Conservation (phyloP, 495 filamentous ascomycete genomes). For the Hyaloscypha variabilis region DNA sequence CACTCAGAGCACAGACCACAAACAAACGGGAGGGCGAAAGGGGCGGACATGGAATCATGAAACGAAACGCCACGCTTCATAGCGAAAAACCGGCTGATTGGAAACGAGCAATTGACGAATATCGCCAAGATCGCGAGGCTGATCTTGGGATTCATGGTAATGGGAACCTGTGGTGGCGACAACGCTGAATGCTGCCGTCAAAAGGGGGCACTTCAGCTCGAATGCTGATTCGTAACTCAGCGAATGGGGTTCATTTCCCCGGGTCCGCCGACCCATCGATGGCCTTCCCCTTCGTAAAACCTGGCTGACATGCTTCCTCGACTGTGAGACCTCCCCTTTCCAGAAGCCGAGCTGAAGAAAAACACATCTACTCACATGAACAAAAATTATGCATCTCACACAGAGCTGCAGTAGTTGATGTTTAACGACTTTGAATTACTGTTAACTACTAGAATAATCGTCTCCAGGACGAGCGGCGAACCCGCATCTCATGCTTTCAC, state of each 20-base stretch:
- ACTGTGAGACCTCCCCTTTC: slow-evolving; percentile 9
- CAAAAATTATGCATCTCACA: not conserved
- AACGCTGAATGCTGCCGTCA: not conserved
- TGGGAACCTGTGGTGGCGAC: not conserved
- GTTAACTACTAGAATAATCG: slow-evolving; percentile 30
- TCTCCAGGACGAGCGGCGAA: slow-evolving; percentile 18
- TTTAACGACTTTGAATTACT: slow-evolving; percentile 29
- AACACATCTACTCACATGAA: slow-evolving; percentile 2
- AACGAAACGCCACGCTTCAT: not conserved
- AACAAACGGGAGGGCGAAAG: not conserved
- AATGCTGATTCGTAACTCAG: not conserved
- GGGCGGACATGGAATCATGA: not conserved
- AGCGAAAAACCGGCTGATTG: not conserved
- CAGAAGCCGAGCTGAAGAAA: slow-evolving; percentile 14
- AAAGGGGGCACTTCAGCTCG: not conserved
- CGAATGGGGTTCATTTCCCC: not conserved
- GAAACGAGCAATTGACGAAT: not conserved
- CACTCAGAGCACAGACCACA: not conserved
- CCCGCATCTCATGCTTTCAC: slow-evolving; percentile 32
- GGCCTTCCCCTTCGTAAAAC: not conserved
- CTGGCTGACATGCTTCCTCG: not conserved
- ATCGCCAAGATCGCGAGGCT: not conserved
- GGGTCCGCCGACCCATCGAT: not conserved
- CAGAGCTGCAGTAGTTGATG: not conserved
- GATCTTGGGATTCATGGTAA: not conserved